Conservation (phyloP, 768 basidiomycete species). For the Termitomyces sp. region DNA sequence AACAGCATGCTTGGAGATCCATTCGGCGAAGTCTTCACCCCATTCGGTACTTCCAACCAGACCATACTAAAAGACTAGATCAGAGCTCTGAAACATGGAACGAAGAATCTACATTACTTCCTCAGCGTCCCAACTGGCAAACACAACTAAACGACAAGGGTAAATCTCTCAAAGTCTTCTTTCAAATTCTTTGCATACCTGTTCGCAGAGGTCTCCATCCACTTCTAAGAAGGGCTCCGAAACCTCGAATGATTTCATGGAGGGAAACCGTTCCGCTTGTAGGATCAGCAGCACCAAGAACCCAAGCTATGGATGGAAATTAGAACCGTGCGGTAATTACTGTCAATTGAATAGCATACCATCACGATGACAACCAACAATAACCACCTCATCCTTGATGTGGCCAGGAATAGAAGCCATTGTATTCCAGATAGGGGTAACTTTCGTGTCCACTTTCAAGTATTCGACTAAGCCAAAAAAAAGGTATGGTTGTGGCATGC, state of each 20-base stretch:
- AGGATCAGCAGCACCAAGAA: conserved; percentile 77
- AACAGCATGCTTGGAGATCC: conserved; percentile 75
- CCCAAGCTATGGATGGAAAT: conserved; percentile 44
- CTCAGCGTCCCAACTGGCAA: conserved; percentile 76
- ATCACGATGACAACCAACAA: conserved; percentile 88
- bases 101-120: conserved; percentile 37
- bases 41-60: conserved; percentile 87
- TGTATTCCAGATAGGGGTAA: conserved; percentile 89
- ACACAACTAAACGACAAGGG: conserved; percentile 33
- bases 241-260: conserved; percentile 71
- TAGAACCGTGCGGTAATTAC: neutral
- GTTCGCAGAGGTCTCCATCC: conserved; percentile 86
- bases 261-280: conserved; percentile 75
- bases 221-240: conserved; percentile 56
- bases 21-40: conserved; percentile 86
- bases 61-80: conserved; percentile 36
- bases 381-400: conserved; percentile 77
- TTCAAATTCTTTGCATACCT: conserved; percentile 14
- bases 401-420: conserved; percentile 81
- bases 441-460: conserved; percentile 61
- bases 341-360: conserved; percentile 31
- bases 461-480: neutral
- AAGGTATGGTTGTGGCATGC: neutral
- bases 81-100: neutral
- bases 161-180: neutral